Evolutionary conservation across 495 filamentous ascomycete genomes (phyloP).

Genomic region (Penicillium atrosanguineum): DNA sequence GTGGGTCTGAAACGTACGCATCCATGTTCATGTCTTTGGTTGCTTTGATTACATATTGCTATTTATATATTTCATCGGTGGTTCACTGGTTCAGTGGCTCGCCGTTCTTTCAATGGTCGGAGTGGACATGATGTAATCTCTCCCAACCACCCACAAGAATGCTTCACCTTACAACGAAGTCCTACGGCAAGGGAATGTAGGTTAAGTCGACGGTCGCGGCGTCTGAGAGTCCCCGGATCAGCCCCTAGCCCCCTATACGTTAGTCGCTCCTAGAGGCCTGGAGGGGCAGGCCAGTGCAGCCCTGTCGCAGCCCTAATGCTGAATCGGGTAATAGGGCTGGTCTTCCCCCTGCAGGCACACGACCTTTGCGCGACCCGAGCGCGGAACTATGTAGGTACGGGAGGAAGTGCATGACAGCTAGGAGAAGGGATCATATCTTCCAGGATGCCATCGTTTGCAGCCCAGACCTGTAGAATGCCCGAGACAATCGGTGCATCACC

Average conservation of each 20-base stretch:
- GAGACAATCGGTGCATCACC: neutral
- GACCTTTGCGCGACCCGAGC: constrained; percentile 7
- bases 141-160: constrained; percentile 9
- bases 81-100: neutral
- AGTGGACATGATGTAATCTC: constrained; percentile 7
- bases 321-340: constrained; percentile 25
- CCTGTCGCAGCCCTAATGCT: neutral
- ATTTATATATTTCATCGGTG: neutral
- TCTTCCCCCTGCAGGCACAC: constrained; percentile 16
- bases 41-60: neutral
- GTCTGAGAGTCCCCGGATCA: neutral
- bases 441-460: constrained; percentile 5
- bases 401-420: neutral
- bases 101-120: neutral
- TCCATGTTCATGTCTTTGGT: neutral
- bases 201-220: neutral
- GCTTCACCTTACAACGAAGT: neutral
- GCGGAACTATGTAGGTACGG: constrained; percentile 17
- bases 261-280: neutral
- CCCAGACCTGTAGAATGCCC: neutral
- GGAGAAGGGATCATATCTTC: neutral
- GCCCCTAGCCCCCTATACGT: neutral
- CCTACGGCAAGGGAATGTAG: neutral
- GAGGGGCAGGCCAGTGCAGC: neutral
- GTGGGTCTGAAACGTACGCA: neutral